phyloP scores from a whole-genome alignment of 768 basidiomycete genomes.

The Mycena pura region DNA sequence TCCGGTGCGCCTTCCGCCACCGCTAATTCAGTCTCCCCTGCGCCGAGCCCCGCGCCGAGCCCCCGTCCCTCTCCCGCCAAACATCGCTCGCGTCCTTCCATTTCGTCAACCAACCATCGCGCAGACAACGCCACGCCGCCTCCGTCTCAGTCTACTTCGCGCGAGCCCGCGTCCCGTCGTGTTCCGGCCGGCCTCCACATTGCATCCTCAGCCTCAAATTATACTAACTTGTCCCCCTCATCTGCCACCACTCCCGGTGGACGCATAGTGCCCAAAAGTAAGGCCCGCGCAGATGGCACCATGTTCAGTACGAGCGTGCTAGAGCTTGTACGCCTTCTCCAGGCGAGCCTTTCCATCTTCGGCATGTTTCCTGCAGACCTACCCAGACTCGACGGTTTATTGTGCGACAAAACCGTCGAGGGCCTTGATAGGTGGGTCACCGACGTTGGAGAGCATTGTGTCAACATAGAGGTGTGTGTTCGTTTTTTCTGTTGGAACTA shows the following conservation, averaged over 20 bases:
- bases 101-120: conserved; percentile 32
- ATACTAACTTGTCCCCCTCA: conserved; percentile 5
- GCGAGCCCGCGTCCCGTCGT: conserved; percentile 28
- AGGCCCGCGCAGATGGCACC: conserved; percentile 40
- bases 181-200: conserved; percentile 26
- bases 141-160: too few species aligned
- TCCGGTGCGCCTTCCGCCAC: conserved; percentile 26
- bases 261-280: conserved; percentile 24
- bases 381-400: conserved; percentile 62
- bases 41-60: conserved; percentile 26
- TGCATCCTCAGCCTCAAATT: conserved; percentile 29
- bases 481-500: neutral
- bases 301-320: conserved; percentile 72
- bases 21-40: conserved; percentile 23
- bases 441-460: conserved; percentile 66
- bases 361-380: conserved; percentile 56
- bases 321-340: conserved; percentile 77
- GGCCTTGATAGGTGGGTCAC: conserved; percentile 73
- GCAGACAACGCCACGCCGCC: conserved; percentile 7
- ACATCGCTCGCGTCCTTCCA: conserved; percentile 25
- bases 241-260: conserved; percentile 22
- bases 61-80: conserved; percentile 29
- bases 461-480: conserved; percentile 56
- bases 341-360: conserved; percentile 73
- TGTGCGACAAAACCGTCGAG: conserved; percentile 80